Evolutionary conservation across 257 asterid genomes (phyloP).

Genomic region (Knoxia roxburghii): DNA sequence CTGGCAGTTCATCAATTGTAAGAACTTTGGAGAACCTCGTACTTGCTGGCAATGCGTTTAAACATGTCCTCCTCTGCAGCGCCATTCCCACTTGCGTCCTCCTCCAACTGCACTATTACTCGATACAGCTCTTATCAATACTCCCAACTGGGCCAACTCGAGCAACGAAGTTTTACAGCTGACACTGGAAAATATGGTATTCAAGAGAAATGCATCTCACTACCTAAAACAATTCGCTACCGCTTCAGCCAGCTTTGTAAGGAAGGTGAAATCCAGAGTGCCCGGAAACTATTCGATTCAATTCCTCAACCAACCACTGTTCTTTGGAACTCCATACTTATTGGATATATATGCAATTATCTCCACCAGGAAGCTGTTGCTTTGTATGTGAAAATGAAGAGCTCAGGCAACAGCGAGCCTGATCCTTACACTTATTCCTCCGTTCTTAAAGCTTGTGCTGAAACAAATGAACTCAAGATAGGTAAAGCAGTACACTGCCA

Average conservation of each 20-base stretch:
- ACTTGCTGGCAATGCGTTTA: constrained; percentile 48
- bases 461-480: constrained; percentile 41
- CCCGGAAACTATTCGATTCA: constrained; percentile 78
- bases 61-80: constrained; percentile 45
- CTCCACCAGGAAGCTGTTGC: constrained; percentile 63
- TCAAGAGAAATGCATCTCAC: constrained; percentile 21
- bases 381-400: constrained; percentile 50
- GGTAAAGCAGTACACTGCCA: constrained; percentile 87
- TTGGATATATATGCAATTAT: constrained; percentile 70
- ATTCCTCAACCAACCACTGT: constrained; percentile 85
- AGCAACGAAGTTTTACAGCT: constrained; percentile 22
- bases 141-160: constrained; percentile 3
- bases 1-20: no score
- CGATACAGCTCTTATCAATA: constrained; percentile 19
- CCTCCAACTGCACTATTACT: constrained; percentile 35
- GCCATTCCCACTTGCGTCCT: constrained; percentile 32
- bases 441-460: constrained; percentile 80
- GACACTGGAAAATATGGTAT: constrained; percentile 6
- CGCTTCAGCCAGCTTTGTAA: constrained; percentile 71
- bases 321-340: constrained; percentile 78
- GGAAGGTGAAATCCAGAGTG: constrained; percentile 52
- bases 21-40: no score
- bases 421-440: constrained; percentile 85
- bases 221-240: constrained; percentile 66
- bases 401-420: constrained; percentile 36